Evolutionary conservation across 23 red algal species (phyloP).

Genomic region (Gracilaria vermiculophylla): DNA sequence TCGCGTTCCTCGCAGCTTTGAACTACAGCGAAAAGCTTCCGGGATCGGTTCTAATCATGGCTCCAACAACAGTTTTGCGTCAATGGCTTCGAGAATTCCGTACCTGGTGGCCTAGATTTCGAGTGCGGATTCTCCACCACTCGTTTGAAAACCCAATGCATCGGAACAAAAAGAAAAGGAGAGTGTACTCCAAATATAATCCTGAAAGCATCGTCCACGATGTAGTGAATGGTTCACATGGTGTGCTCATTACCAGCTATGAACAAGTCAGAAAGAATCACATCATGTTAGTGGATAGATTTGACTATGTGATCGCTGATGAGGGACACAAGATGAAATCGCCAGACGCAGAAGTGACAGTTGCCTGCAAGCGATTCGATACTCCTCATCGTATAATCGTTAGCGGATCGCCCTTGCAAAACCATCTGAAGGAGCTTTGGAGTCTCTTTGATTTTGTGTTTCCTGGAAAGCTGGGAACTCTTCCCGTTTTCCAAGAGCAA

Average conservation of each 20-base stretch:
- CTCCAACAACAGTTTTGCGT: conserved; percentile 83
- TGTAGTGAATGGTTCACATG: conserved; percentile 18
- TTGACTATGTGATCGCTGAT: conserved; percentile 93
- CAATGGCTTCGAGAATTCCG: conserved; percentile 95
- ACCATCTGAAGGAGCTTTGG: conserved; percentile 96
- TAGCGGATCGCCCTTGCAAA: conserved; percentile 94
- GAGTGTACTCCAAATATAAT: conserved; percentile 7
- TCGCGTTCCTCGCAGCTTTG: conserved; percentile 88
- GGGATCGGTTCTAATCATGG: conserved; percentile 70
- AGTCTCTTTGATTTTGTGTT: conserved; percentile 98
- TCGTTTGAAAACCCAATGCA: not conserved
- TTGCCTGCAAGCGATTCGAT: conserved; percentile 82
- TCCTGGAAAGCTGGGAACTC: conserved; percentile 94
- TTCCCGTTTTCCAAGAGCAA: conserved; percentile 90
- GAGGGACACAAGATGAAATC: conserved; percentile 97
- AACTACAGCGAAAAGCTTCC: conserved; percentile 75
- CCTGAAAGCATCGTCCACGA: conserved; percentile 41
- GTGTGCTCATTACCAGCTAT: conserved; percentile 91
- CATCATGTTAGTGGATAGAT: conserved; percentile 41
- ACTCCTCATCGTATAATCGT: conserved; percentile 95
- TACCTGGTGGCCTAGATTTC: conserved; percentile 84
- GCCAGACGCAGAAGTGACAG: conserved; percentile 94
- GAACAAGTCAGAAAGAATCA: conserved; percentile 81
- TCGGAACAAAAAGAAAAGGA: not conserved
- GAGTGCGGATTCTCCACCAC: conserved; percentile 71